Percentiles rank a stretch among this genome's conserved stretches.
Evolutionary conservation across 345 rosid species (phyloP).

Genomic region (Syzygium aqueum): DNA sequence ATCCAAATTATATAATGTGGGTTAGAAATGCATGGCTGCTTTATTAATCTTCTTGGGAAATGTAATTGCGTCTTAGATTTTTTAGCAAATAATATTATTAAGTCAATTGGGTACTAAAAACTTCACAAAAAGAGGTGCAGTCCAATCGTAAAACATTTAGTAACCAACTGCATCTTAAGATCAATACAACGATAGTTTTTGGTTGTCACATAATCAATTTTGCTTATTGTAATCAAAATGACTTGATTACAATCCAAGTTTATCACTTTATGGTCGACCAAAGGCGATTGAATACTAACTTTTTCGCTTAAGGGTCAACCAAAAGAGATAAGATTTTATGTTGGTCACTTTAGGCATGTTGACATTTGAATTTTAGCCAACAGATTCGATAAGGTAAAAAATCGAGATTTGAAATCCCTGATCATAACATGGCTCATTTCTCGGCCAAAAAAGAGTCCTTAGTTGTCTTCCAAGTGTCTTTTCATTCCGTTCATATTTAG

Average conservation of each 20-base stretch:
- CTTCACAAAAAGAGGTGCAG: accelerated
- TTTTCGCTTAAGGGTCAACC: no score
- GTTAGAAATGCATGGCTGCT: background rate
- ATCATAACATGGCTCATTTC: no score
- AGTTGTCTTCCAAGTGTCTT: no score
- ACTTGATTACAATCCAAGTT: background rate
- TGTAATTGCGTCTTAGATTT: background rate
- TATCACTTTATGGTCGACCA: background rate
- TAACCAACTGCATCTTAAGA: background rate
- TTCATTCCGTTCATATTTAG: no score
- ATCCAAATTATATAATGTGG: background rate
- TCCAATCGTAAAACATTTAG: background rate
- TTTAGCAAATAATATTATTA: background rate
- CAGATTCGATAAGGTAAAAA: no score
- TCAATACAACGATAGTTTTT: background rate
- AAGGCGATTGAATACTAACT: no score
- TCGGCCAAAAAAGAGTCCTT: no score
- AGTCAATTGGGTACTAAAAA: background rate
- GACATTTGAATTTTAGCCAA: no score
- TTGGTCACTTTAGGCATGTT: no score
- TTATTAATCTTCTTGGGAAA: background rate
- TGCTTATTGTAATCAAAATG: background rate
- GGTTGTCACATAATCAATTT: background rate
- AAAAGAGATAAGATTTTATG: no score
- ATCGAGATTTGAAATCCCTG: no score